A percentile compares a stretch with the other conserved stretches of the same genome.
phyloP scores from a whole-genome alignment of 177 flowering plant genomes.

The Vitis hybrid region DNA sequence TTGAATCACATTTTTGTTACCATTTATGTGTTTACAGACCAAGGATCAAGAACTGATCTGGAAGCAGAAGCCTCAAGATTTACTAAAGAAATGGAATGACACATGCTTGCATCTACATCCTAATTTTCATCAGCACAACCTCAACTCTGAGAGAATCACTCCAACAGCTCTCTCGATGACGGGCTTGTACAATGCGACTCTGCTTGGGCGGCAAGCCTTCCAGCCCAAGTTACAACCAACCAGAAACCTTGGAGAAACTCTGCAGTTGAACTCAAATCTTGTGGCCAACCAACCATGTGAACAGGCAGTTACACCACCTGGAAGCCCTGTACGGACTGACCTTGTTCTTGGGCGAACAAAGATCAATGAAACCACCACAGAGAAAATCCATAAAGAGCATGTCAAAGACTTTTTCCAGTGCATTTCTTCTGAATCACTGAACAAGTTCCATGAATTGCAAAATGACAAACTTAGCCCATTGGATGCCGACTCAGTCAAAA shows the following conservation, averaged over 20 bases:
- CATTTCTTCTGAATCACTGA: constrained; percentile 52
- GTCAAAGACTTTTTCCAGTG: constrained; percentile 52
- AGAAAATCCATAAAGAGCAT: constrained; percentile 32
- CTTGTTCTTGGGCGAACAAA: constrained; percentile 67
- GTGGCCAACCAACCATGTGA: constrained; percentile 23
- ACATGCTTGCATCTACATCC: constrained; percentile 73
- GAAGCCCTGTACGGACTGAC: constrained; percentile 86
- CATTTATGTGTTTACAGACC: constrained; percentile 28
- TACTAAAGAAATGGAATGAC: constrained; percentile 80
- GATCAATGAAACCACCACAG: constrained; percentile 17
- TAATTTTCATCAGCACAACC: constrained; percentile 37
- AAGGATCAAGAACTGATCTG: constrained; percentile 50
- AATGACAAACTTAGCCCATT: constrained; percentile 38
- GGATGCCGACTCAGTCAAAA: constrained; percentile 80
- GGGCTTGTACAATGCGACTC: constrained; percentile 37
- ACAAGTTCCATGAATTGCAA: constrained; percentile 29
- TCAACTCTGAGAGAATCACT: constrained; percentile 26
- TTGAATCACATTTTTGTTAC: neutral
- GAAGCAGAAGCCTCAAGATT: constrained; percentile 62
- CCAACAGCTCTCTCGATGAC: constrained; percentile 35
- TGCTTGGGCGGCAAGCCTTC: constrained; percentile 32
- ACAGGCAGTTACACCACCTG: constrained; percentile 31
- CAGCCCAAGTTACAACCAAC: constrained; percentile 44
- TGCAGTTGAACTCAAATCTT: constrained; percentile 37
- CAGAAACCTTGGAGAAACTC: constrained; percentile 37